Evolutionary conservation across 139 green algal genomes (phyloP).

Genomic region (Tetradesmus lagerheimii): DNA sequence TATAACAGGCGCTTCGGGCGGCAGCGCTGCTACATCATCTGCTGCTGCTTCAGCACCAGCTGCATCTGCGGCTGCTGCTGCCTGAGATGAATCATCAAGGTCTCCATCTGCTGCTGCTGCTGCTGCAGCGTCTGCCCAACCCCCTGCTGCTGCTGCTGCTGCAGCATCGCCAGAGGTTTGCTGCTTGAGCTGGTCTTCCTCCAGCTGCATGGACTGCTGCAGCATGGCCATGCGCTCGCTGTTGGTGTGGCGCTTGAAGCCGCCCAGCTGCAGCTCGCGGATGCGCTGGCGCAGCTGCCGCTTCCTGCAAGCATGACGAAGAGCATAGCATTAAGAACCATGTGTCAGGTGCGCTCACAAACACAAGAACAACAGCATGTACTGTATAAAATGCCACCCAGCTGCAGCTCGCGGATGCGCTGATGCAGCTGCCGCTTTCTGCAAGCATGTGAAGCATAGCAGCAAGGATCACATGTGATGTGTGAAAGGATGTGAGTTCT

Average conservation of each 20-base stretch:
- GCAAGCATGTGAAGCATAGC: too few relatives aligned
- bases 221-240: background rate
- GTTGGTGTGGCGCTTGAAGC: slow-evolving; percentile 17
- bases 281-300: slow-evolving; percentile 26
- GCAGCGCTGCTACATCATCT: background rate
- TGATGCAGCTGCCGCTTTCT: background rate
- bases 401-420: background rate
- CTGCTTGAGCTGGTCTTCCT: slow-evolving; percentile 19
- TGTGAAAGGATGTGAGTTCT: too few relatives aligned
- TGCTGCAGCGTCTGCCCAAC: too few relatives aligned
- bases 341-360: too few relatives aligned
- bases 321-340: too few relatives aligned
- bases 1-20: slow-evolving; percentile 35
- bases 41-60: slow-evolving; percentile 19
- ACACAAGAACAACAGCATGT: too few relatives aligned
- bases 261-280: slow-evolving; percentile 3
- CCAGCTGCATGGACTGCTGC: background rate
- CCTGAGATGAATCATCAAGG: background rate
- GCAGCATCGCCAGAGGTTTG: background rate
- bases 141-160: slow-evolving; percentile 21
- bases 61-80: slow-evolving; percentile 4
- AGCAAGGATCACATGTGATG: too few relatives aligned
- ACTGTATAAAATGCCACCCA: background rate
- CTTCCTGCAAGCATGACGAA: slow-evolving; percentile 7
- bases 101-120: background rate